Conservation (phyloP, 2,329 filamentous ascomycete genomes). For the Bipolaris oryzae region DNA sequence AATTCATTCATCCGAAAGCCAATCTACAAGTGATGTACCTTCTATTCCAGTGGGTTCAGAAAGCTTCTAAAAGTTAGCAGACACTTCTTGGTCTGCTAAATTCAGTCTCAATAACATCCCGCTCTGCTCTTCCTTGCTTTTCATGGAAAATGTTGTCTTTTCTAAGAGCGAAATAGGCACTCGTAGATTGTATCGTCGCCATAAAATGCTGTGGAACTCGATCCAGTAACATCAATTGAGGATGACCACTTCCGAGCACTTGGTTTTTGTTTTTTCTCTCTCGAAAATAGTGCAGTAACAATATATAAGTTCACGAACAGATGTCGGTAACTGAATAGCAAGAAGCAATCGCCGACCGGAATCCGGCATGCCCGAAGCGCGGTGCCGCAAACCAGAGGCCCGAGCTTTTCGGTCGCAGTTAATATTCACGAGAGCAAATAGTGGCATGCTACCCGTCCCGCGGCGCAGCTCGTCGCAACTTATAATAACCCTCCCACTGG, state of each 20-base stretch:
- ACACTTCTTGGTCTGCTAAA: too few species aligned
- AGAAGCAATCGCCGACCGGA: conserved; percentile 3
- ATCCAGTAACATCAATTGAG: conserved; percentile 62
- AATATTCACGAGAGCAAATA: conserved; percentile 10
- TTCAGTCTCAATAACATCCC: too few species aligned
- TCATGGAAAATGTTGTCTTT: too few species aligned
- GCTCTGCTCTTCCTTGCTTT: too few species aligned
- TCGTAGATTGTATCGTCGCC: conserved; percentile 56
- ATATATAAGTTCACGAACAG: too few species aligned
- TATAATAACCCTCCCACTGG: too few species aligned
- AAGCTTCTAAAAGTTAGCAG: too few species aligned
- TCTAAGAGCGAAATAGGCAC: conserved; percentile 41
- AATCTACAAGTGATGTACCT: too few species aligned
- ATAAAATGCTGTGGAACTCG: conserved; percentile 60
- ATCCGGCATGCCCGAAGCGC: conserved; percentile 20
- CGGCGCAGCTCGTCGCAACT: background rate
- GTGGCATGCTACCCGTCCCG: background rate
- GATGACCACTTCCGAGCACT: conserved; percentile 54
- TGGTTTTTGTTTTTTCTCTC: too few species aligned
- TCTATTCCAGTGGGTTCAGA: too few species aligned
- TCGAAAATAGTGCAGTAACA: too few species aligned
- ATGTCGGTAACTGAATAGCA: conserved; percentile 2
- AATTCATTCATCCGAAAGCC: too few species aligned
- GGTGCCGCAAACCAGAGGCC: conserved; percentile 17
- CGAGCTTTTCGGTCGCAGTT: conserved; percentile 22